Base-by-base conservation (phyloP, 169 alveolate species). In the Cryptosporidium felis region DNA sequence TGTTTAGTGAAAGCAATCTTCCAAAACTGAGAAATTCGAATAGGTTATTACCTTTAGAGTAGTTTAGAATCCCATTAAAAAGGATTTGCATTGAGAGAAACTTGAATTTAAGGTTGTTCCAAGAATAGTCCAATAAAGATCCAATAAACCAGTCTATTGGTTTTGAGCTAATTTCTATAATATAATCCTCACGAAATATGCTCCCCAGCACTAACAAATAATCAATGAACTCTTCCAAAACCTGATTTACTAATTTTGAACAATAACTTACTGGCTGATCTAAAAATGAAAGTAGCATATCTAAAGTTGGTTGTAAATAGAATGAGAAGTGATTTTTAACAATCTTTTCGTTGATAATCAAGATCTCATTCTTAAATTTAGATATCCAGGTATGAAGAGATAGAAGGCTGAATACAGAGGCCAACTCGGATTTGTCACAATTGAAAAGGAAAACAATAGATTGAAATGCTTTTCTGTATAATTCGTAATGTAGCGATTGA, bases 211-310 rank as follows among this genome's bases (percentile, higher is more conserved):
- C 46, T 28, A 49, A 23, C 42, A 53, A 5, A n/a, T 49, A 42
- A 14, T 74, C 67, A 47, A 74, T 42, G 16, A 74, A 74, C 28
- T 49, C 67, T 9, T 74, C 74, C 58, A 49, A 74, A 49, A 53
- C 28, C 34, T 53, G 85, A 30, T 14, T 53, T 12, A 41, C 66
- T 18, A 40, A 28, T 74, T 49, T 56, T 0, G 66, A 53, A 36
- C 38, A 36, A 36, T 51, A 74, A 36, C 21, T 74, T 1, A 34
- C 36, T 12, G 63, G 63, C 26, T 74, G 67, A 32, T 74, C 66
- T 56, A 49, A 18, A 36, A 53, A 32, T 18, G 53, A 51, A 58
- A 74, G 10, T 1, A 74, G 3, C 3, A 42, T 51, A 5, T 74
- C 61, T 16, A 36, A 49, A 18, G 56, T 74, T 3, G 53, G 28